Evolutionary conservation across 768 basidiomycete genomes (phyloP).

Genomic region (Podaxis sp.): DNA sequence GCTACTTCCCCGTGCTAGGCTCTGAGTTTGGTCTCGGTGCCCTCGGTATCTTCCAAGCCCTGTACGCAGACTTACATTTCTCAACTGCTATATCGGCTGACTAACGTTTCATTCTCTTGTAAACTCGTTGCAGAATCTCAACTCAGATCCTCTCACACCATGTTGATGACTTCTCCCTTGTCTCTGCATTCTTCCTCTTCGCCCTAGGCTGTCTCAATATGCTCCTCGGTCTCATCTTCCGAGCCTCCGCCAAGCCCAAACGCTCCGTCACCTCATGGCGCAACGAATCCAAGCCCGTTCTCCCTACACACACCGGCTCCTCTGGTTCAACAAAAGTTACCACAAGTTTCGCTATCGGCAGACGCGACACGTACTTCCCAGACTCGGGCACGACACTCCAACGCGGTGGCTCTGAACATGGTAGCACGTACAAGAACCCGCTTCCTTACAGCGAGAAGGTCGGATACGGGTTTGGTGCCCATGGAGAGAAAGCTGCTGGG

Average conservation of each 20-base stretch:
- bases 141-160: conserved; percentile 74
- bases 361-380: neutral
- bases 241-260: conserved; percentile 57
- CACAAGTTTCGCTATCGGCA: conserved; percentile 28
- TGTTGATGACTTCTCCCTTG: conserved; percentile 87
- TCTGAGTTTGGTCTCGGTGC: conserved; percentile 82
- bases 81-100: neutral
- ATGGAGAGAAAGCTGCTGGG: conserved; percentile 73
- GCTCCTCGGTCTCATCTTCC: conserved; percentile 72
- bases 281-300: conserved; percentile 48
- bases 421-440: conserved; percentile 10
- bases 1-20: conserved; percentile 92
- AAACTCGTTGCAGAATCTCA: conserved; percentile 46
- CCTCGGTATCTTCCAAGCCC: conserved; percentile 78
- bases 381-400: neutral
- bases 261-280: conserved; percentile 69
- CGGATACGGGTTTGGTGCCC: conserved; percentile 77
- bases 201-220: conserved; percentile 89
- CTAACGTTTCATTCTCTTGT: neutral
- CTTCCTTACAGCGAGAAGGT: conserved; percentile 32
- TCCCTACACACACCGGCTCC: conserved; percentile 45
- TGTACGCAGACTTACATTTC: conserved; percentile 47
- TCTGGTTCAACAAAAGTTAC: conserved; percentile 26
- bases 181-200: conserved; percentile 90
- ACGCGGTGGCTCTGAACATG: conserved; percentile 8